Conservation (phyloP, 352 stramenopile genomes). For the Phytophthora foliorum region DNA sequence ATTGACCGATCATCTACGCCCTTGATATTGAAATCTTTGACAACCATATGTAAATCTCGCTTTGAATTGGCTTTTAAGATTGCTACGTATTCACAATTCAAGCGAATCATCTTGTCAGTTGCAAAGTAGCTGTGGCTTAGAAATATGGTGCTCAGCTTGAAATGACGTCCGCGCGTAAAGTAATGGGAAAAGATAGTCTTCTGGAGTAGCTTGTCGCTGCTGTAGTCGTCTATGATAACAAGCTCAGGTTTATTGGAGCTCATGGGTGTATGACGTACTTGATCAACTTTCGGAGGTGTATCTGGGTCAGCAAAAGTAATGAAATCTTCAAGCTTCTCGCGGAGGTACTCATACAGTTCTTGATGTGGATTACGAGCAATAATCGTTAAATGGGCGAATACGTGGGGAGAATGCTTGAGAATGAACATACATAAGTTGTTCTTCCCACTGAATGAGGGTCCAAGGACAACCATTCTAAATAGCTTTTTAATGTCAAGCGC, state of each 20-base stretch:
- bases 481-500: slow-evolving; percentile 13
- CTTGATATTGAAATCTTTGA: neutral
- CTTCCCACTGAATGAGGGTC: slow-evolving; percentile 3
- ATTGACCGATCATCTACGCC: slow-evolving; percentile 5
- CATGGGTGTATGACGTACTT: neutral
- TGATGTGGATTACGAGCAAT: slow-evolving; percentile 17
- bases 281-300: neutral
- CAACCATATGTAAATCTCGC: neutral
- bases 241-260: slow-evolving; percentile 16
- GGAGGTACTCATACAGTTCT: slow-evolving; percentile 1
- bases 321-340: slow-evolving; percentile 8
- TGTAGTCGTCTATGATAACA: slow-evolving; percentile 31
- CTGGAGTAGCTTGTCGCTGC: slow-evolving; percentile 13
- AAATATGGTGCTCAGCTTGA: slow-evolving; percentile 2
- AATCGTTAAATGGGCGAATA: slow-evolving; percentile 6
- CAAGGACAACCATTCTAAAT: slow-evolving; percentile 19
- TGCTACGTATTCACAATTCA: neutral
- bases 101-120: neutral
- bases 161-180: neutral
- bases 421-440: slow-evolving; percentile 11
- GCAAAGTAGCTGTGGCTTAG: slow-evolving; percentile 8
- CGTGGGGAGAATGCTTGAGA: slow-evolving; percentile 9
- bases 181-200: slow-evolving; percentile 10
- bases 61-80: neutral
- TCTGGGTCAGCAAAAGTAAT: slow-evolving; percentile 11